A percentile compares a stretch with the other conserved stretches of the same genome.
Evolutionary conservation across 495 filamentous ascomycete genomes (phyloP).

Genomic region (Trichoderma gamsii): DNA sequence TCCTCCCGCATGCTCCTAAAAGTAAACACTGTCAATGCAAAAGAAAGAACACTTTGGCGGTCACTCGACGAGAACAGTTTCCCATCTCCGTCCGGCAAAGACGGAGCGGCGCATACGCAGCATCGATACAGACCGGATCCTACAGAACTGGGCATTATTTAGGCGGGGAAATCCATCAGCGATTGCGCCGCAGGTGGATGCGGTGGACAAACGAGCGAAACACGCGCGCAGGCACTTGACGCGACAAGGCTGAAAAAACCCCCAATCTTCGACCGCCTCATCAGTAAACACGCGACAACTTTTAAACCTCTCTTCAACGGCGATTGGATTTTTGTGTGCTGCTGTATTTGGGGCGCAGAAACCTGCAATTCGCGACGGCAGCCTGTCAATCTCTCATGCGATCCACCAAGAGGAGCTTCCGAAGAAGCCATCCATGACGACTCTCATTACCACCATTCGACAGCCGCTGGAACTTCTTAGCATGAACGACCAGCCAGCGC

Average conservation of each 20-base stretch:
- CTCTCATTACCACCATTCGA: constrained; percentile 51
- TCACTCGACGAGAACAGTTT: neutral
- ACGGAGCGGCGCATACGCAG: neutral
- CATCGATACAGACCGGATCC: neutral
- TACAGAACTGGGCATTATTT: neutral
- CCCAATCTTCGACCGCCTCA: neutral
- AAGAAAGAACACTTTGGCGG: constrained; percentile 12
- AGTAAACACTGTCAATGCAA: constrained; percentile 1
- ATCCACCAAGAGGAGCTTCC: constrained; percentile 9
- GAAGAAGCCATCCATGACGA: constrained; percentile 50
- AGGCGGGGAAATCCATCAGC: neutral
- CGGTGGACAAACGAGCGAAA: constrained; percentile 1
- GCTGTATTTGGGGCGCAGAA: neutral
- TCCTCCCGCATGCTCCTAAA: constrained; percentile 5
- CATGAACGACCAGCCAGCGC: constrained; percentile 54
- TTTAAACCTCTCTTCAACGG: neutral
- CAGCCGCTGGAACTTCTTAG: constrained; percentile 53
- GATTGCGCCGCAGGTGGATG: neutral
- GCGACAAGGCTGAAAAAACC: constrained; percentile 10
- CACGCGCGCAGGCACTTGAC: constrained; percentile 12
- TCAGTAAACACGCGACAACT: neutral
- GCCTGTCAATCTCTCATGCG: neutral
- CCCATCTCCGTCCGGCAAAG: neutral
- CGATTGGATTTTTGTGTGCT: neutral
- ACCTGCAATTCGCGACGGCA: neutral